These are phyloP conservation scores for Cladobotryum mycophilum DNA, from an alignment of 2,329 filamentous ascomycete genomes.

Conservation along the genomic window DNA sequence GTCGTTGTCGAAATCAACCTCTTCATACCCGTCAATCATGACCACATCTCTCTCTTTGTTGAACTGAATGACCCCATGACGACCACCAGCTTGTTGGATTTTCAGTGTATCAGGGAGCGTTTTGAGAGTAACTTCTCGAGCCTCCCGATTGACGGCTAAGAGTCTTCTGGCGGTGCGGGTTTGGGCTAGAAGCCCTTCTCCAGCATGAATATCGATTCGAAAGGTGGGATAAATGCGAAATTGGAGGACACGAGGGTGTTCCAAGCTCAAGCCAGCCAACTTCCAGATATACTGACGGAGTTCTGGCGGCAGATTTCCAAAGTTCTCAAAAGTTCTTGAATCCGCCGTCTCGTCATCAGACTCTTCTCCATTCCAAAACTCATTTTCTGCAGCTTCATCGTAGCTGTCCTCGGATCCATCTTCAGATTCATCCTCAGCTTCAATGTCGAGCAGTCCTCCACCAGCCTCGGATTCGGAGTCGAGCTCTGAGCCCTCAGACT, in stretches of 20 bases:
- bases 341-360: slow-evolving; percentile 4
- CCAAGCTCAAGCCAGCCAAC: slow-evolving; percentile 25
- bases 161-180: slow-evolving; percentile 24
- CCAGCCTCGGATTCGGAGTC: too few relatives aligned
- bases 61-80: slow-evolving; percentile 23
- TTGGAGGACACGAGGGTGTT: slow-evolving; percentile 17
- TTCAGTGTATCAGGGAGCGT: slow-evolving; percentile 27
- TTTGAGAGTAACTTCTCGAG: slow-evolving; percentile 26
- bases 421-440: slow-evolving; percentile 2
- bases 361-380: slow-evolving; percentile 8
- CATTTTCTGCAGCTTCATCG: slow-evolving; percentile 6
- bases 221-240: slow-evolving; percentile 1
- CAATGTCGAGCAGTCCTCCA: too few relatives aligned
- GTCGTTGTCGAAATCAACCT: background rate
- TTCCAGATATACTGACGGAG: slow-evolving; percentile 29
- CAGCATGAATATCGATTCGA: background rate
- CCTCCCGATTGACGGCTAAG: slow-evolving; percentile 29
- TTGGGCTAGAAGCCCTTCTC: slow-evolving; percentile 20
- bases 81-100: slow-evolving; percentile 19
- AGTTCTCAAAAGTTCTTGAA: slow-evolving; percentile 19
- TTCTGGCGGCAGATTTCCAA: slow-evolving; percentile 27
- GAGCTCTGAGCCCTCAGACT: too few relatives aligned
- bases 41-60: slow-evolving; percentile 27
- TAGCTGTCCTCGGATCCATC: slow-evolving; percentile 2
- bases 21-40: slow-evolving; percentile 15